Evolutionary conservation across 495 filamentous ascomycete genomes (phyloP), one percentile per base, ranked within the genome.

Genomic region (Pseudomonodictys pantanalensis): DNA sequence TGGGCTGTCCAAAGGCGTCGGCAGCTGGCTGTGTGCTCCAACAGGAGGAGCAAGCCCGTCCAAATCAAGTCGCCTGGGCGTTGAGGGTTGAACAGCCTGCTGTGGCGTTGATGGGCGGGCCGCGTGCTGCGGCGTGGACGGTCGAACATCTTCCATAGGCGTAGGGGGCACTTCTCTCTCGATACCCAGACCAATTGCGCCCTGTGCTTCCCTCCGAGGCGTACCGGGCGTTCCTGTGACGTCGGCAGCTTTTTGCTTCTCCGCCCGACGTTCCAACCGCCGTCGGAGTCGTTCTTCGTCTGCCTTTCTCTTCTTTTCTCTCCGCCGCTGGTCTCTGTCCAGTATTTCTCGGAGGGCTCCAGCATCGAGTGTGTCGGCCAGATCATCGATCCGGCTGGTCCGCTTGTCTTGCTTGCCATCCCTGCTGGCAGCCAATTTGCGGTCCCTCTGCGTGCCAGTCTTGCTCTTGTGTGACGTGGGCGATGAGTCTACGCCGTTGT

Each of bases 331-430:
- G 69, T 97, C 91, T 52, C 91, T 76, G 56, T 97, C 91, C 79
- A 97, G 82, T 30, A 95, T 70, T 65, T 95, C 88, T 18, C 91
- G 79, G 47, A 97, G 66, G 65, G 86, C 88, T 32, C 86, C 81
- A 1, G 91, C 87, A 72, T 86, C 87, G 39, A 96, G 75, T 35
- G 88, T 85, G 70, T 96, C 87, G 22, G 90, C 91, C 33, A 93
- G 75, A 44, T 87, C 84, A 62, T 92, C 87, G 11, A 97, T 81
- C 32, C 87, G 82, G 65, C 84, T 87, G 52, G 80, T 84, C 2
- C 87, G 84, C 58, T 79, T 85, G 3, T 81, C 81, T 17, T 88
- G 85, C 52, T 90, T 84, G 2, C 29, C 52, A 5, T 51, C 47
- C 26, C 42, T 52, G 42, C 26, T 55, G 3, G 26, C 28, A n/a